Evolutionary conservation across 371 early-diverging fungal species (phyloP), one percentile per base, ranked within the genome.

Genomic region (Mortierella sp.): DNA sequence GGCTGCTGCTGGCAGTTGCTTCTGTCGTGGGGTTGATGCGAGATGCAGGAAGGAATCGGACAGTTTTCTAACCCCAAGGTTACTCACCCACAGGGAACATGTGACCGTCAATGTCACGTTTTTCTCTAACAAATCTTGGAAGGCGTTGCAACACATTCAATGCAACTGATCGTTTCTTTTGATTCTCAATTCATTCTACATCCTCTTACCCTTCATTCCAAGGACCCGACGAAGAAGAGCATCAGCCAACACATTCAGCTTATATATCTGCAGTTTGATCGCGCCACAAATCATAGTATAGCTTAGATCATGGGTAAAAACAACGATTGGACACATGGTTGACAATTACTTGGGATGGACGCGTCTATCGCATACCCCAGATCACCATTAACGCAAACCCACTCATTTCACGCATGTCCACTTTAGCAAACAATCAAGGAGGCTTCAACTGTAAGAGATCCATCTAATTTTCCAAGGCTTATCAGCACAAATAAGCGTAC

Each of bases 341-440:
- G 43, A 43, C n/a, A 29, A 42, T 31, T 29, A 12, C 22, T 35
- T 7, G 35, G 34, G 12, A 34, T 23, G 49, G 66, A 66, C 66
- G 66, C 66, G 66, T 57, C 22, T 43, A 15, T 17, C 28, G 3
- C 57, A 28, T 57, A 2, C 58, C 29, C 26, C 17, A 42, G 13
- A 13, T 56, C 42, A 57, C 26, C 42, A 57, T 43, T 66, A 66
- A 66, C 57, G 28, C 40, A 35, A 17, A 32, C 53, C 23, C 23
- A 53, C 53, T 53, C 53, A 53, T 53, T 53, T 28, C 53, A 23
- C 28, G 7, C 29, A 28, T 53, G 28, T 23, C 7, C 23, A 28
- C 53, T 53, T 2, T 75, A 75, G 75, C 70, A 59, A 66, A 34
- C 65, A 78, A 78, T 56, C 66, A 53, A 43, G 28, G 53, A 23